Percentiles rank a stretch among this genome's conserved stretches.
phyloP scores from a whole-genome alignment of 2,329 filamentous ascomycete genomes.

The Botrytis paeoniae region DNA sequence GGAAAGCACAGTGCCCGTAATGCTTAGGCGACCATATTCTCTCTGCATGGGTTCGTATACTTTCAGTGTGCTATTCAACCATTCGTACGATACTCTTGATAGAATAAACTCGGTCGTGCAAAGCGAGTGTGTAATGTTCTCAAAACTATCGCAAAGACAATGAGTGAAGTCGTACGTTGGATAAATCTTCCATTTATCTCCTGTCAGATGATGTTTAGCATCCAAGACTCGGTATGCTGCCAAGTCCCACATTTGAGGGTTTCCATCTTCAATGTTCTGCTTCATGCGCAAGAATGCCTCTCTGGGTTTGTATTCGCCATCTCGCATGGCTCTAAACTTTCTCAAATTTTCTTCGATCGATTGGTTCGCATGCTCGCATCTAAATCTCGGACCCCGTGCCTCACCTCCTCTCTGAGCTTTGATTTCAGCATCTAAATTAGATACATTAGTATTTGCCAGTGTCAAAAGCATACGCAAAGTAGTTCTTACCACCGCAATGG shows the following conservation, averaged over 20 bases:
- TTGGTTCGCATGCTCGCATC: constrained; percentile 76
- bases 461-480: neutral
- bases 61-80: constrained; percentile 74
- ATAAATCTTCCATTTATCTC: constrained; percentile 84
- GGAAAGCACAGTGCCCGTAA: constrained; percentile 80
- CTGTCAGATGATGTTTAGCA: constrained; percentile 75
- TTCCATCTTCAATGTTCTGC: constrained; percentile 77
- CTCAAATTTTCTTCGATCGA: constrained; percentile 70
- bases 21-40: constrained; percentile 75
- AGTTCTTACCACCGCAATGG: constrained; percentile 62
- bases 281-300: constrained; percentile 92
- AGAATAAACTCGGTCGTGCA: constrained; percentile 92
- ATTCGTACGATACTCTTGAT: constrained; percentile 85
- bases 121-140: constrained; percentile 85
- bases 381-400: constrained; percentile 67
- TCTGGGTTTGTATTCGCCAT: constrained; percentile 83
- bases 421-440: constrained; percentile 63
- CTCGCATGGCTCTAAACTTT: constrained; percentile 86
- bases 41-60: constrained; percentile 93
- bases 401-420: constrained; percentile 83
- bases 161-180: constrained; percentile 93
- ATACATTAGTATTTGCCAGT: constrained; percentile 31
- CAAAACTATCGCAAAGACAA: constrained; percentile 88
- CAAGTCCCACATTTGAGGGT: constrained; percentile 96
- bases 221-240: constrained; percentile 84